These are phyloP conservation scores for Strobilomyces confusus DNA, from an alignment of 768 basidiomycete species.

Conservation along the genomic window DNA sequence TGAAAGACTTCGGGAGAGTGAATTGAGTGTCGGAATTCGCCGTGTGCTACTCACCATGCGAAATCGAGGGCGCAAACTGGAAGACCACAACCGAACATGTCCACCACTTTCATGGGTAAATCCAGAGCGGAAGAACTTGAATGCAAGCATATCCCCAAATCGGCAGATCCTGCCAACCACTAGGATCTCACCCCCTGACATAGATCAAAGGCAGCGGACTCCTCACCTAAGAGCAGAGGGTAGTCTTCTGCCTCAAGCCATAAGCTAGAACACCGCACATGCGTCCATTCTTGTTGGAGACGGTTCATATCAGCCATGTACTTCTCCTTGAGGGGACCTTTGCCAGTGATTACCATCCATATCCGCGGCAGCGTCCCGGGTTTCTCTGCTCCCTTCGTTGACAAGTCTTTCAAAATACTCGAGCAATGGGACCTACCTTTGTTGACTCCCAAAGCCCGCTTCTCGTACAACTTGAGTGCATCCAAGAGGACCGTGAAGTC, in stretches of 20 bases:
- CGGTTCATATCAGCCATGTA: slow-evolving; percentile 71
- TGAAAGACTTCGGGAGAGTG: slow-evolving; percentile 48
- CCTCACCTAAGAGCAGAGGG: slow-evolving; percentile 74
- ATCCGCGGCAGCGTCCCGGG: slow-evolving; percentile 59
- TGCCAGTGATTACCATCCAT: slow-evolving; percentile 85
- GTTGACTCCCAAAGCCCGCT: slow-evolving; percentile 40
- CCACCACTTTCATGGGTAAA: slow-evolving; percentile 98
- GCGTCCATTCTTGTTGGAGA: slow-evolving; percentile 64
- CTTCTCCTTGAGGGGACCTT: slow-evolving; percentile 68
- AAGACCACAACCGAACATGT: slow-evolving; percentile 97
- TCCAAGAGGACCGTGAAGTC: slow-evolving; percentile 83
- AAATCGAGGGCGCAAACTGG: slow-evolving; percentile 92
- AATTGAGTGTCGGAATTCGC: neutral
- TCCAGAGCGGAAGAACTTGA: slow-evolving; percentile 87
- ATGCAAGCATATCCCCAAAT: slow-evolving; percentile 89
- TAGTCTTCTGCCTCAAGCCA: slow-evolving; percentile 94
- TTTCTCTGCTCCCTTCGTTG: slow-evolving; percentile 8
- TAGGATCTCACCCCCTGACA: neutral
- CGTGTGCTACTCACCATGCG: slow-evolving; percentile 55
- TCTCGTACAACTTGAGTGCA: slow-evolving; percentile 70
- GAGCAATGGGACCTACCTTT: slow-evolving; percentile 3
- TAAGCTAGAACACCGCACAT: slow-evolving; percentile 72
- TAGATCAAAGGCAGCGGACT: neutral
- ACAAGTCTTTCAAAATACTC: neutral
- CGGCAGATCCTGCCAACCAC: slow-evolving; percentile 67